Percentiles rank a stretch among this genome's conserved stretches.
These are phyloP conservation scores for Leishmania martiniquensis DNA, from an alignment of 208 protist genomes.

Conservation along the genomic window DNA sequence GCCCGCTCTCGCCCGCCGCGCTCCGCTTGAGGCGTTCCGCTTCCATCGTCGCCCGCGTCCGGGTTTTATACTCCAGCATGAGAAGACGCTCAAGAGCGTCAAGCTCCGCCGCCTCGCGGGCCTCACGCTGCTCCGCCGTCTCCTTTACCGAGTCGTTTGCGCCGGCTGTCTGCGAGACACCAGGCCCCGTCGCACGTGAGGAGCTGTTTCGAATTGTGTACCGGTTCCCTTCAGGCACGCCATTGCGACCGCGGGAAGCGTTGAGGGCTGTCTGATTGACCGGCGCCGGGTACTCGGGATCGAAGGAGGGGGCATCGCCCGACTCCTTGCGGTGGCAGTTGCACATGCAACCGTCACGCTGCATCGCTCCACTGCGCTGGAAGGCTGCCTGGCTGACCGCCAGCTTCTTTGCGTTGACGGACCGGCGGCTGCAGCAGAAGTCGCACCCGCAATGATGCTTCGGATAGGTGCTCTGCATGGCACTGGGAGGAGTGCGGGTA, in stretches of 20 bases:
- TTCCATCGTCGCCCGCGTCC: conserved; percentile 69
- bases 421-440: conserved; percentile 83
- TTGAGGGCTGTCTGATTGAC: conserved; percentile 88
- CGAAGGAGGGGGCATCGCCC: conserved; percentile 41
- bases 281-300: conserved; percentile 72
- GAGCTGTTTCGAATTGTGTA: conserved; percentile 47
- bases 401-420: conserved; percentile 80
- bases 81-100: conserved; percentile 89
- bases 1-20: conserved; percentile 35
- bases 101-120: conserved; percentile 64
- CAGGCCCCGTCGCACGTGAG: conserved; percentile 1
- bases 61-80: conserved; percentile 88
- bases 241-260: conserved; percentile 64
- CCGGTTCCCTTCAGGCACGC: conserved; percentile 48
- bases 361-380: conserved; percentile 29
- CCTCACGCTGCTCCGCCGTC: conserved; percentile 50
- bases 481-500: conserved; percentile 34
- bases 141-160: conserved; percentile 1
- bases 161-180: conserved; percentile 11
- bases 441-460: conserved; percentile 86
- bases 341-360: conserved; percentile 65
- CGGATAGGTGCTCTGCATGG: conserved; percentile 34
- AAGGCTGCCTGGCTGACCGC: conserved; percentile 45
- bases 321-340: conserved; percentile 40
- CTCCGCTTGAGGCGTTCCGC: conserved; percentile 44